Base-by-base conservation (phyloP, 108 stramenopile genomes). In the Discostella pseudostelligera region DNA sequence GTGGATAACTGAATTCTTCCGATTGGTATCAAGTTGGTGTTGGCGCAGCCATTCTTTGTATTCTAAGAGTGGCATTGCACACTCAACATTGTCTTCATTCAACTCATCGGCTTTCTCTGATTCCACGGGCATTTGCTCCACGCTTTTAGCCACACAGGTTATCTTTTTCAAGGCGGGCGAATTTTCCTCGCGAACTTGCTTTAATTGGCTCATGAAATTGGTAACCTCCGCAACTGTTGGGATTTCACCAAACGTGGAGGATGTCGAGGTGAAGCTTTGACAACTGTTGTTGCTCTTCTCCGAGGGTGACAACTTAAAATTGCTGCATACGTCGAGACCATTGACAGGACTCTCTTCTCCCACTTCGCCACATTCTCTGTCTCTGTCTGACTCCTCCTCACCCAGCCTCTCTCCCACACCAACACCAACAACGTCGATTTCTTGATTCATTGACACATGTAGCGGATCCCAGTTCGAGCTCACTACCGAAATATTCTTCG, bases 141-240 rank as follows among this genome's bases (percentile, higher is more conserved):
- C 5, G 7, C 12, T 62, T 14, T 39, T 9, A 13, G 24, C 1
- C 0, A n/a, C 35, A 28, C 25, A 11, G 17, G n/a, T 25, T 1
- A 4, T 19, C 25, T 13, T 39, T 13, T 40, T 29, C 40, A 16
- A 28, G 46, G 4, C 13, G 14, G 55, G 3, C 48, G 68, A 3
- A 58, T n/a, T 40, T 22, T 45, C 59, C 50, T 51, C 43, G n/a
- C 46, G 48, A 8, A 54, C 10, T 42, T 32, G 40, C 13, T 67
- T 56, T 19, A 74, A 36, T 47, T 44, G 45, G 54, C 39, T 47
- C 73, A 74, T 67, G 22, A 74, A 74, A n/a, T 49, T 62, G 19
- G 66, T 42, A 11, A 67, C 73, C 47, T 74, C 65, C 22, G 25
- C 24, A 25, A 74, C 4, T 17, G 72, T 73, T 42, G 62, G 72